Percentiles rank a stretch among this genome's conserved stretches.
These are phyloP conservation scores for Lepiota venenata DNA, from an alignment of 768 basidiomycete genomes.

Conservation along the genomic window DNA sequence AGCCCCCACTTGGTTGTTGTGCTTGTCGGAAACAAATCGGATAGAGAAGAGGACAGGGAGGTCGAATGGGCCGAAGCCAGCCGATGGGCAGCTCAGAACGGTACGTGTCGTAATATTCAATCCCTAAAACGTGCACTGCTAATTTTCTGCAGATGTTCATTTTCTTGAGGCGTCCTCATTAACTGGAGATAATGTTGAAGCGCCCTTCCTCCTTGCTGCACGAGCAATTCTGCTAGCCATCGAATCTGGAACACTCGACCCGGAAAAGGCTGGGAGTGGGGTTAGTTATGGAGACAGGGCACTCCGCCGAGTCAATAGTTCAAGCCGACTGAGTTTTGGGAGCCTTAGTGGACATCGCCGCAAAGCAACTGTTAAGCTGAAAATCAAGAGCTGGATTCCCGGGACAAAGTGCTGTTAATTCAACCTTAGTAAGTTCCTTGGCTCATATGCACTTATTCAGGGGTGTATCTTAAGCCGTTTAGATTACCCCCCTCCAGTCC, in stretches of 20 bases:
- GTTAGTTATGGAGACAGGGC: conserved; percentile 97
- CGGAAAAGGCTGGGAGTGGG: conserved; percentile 92
- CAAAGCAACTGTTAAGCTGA: conserved; percentile 58
- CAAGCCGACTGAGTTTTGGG: conserved; percentile 85
- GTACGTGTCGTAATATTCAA: conserved; percentile 35
- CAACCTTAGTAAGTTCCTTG: conserved; percentile 1
- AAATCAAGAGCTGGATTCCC: conserved; percentile 60
- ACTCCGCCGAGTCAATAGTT: conserved; percentile 85
- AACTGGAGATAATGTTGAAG: conserved; percentile 90
- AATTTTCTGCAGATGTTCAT: conserved; percentile 63
- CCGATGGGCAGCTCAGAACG: conserved; percentile 94
- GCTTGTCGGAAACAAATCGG: conserved; percentile 93
- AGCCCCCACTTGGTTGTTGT: conserved; percentile 89
- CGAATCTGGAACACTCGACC: conserved; percentile 87
- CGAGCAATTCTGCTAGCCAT: conserved; percentile 87
- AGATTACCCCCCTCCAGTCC: neutral
- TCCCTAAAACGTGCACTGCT: conserved; percentile 3
- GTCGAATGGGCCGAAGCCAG: conserved; percentile 96
- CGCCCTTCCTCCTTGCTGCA: conserved; percentile 86
- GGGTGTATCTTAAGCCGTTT: conserved; percentile 4
- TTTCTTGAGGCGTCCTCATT: conserved; percentile 93
- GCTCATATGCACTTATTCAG: conserved; percentile 4
- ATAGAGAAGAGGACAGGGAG: conserved; percentile 91
- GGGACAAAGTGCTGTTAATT: conserved; percentile 56
- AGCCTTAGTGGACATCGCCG: conserved; percentile 69